Evolutionary conservation across 768 basidiomycete species (phyloP), one percentile per base, ranked within the genome.

Genomic region (Amanita thiersii): DNA sequence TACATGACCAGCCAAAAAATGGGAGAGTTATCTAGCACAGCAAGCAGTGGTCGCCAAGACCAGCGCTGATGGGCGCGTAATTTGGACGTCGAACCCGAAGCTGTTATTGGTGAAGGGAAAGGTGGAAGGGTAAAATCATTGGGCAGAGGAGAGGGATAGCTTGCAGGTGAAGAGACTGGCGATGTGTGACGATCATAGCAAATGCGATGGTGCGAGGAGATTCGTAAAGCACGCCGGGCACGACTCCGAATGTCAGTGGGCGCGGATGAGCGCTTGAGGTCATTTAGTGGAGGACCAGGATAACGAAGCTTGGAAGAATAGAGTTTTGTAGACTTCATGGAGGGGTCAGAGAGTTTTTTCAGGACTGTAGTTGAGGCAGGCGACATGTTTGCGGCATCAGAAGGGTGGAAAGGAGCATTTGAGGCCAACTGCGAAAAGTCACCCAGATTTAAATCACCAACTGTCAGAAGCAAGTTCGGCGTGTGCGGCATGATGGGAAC

Each of bases 1-100:
- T 96, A 98, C 47, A 89, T 66, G 3, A 59, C 50, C 12, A 97
- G 73, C 88, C 88, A 92, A 40, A 60, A 35, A 2, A 46, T 40
- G 15, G 56, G 60, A 9, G 60, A 59, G 39, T 52, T 46, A 4
- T 8, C 11, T 11, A 43, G 24, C 17, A 20, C 21, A 10, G 6
- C 21, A 12, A 44, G 12, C 9, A 29, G 18, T 9, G 26, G 43
- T 5, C 23, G 29, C 42, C 42, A 43, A 29, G 33, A 24, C 11
- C 5, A 14, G 14, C 2, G 24, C 8, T 25, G 21, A 18, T 17
- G 34, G 5, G 34, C 1, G 11, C 17, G 32, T n/a, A n/a, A 20
- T 37, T 43, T 43, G 14, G 17, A n/a, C 3, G 23, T 35, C 4
- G 42, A 18, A 10, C 30, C 2, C 10, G 26, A 26, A 2, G 34